Percentiles rank a stretch among this genome's conserved stretches.
Evolutionary conservation across 441 rosid genomes (phyloP).

Genomic region (Kokia cookei): DNA sequence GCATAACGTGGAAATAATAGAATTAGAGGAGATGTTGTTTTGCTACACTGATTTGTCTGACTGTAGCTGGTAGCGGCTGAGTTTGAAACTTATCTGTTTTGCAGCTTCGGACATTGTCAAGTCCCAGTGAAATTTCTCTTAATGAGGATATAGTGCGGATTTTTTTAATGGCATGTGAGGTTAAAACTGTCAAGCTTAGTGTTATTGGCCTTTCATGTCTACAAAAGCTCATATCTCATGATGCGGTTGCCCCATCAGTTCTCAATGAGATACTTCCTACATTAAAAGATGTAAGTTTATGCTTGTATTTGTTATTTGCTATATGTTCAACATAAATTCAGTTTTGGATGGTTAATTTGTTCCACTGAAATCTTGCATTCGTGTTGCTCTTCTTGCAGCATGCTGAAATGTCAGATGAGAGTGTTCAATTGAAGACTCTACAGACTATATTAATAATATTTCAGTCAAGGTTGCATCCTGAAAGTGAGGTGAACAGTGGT

Average conservation of each 20-base stretch:
- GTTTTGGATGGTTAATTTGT: background rate
- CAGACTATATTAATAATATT: slow-evolving; percentile 90
- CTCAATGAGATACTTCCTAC: slow-evolving; percentile 74
- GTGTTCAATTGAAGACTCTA: slow-evolving; percentile 84
- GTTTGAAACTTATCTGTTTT: slow-evolving; percentile 2
- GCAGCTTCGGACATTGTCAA: slow-evolving; percentile 85
- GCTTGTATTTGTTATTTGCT: background rate
- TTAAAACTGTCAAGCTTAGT: slow-evolving; percentile 75
- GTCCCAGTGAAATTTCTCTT: slow-evolving; percentile 79
- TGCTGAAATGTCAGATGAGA: slow-evolving; percentile 93
- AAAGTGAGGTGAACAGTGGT: slow-evolving; percentile 59
- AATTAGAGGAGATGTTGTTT: background rate
- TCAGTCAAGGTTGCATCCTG: slow-evolving; percentile 88
- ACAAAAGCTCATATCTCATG: slow-evolving; percentile 95
- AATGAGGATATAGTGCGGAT: slow-evolving; percentile 85
- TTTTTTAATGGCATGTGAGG: slow-evolving; percentile 93
- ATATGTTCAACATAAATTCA: background rate
- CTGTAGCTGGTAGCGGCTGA: background rate
- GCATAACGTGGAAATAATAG: background rate
- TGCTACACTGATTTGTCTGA: background rate
- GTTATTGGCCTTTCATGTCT: slow-evolving; percentile 92
- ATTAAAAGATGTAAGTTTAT: slow-evolving; percentile 72
- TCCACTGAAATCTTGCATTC: background rate
- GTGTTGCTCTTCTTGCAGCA: slow-evolving; percentile 54
- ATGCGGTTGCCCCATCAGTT: slow-evolving; percentile 82